These are phyloP conservation scores for Neurospora sp. DNA, from an alignment of 495 filamentous ascomycete species.

Conservation along the genomic window DNA sequence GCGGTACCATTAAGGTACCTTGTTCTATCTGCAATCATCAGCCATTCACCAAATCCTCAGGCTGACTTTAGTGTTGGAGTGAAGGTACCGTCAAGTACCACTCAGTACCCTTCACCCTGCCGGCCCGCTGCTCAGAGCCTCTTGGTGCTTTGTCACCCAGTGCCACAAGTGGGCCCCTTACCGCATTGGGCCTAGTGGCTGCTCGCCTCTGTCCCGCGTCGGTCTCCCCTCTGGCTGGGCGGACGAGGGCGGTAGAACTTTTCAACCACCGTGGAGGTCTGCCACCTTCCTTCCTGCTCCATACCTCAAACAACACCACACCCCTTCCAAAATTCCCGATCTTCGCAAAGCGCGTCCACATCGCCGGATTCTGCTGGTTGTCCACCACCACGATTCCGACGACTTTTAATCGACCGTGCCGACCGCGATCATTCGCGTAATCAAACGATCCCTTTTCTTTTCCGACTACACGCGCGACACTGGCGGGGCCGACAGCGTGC, in stretches of 20 bases:
- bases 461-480: slow-evolving; percentile 12
- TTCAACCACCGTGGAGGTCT: slow-evolving; percentile 17
- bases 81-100: background rate
- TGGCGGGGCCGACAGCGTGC: slow-evolving; percentile 13
- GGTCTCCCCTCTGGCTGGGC: background rate
- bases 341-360: slow-evolving; percentile 31
- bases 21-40: background rate
- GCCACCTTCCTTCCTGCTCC: slow-evolving; percentile 23
- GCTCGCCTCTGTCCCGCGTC: background rate
- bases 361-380: slow-evolving; percentile 17
- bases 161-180: background rate
- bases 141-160: background rate
- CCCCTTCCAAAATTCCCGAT: slow-evolving; percentile 3
- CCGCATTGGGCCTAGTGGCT: background rate
- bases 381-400: slow-evolving; percentile 11
- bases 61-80: background rate
- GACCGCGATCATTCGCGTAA: slow-evolving; percentile 13
- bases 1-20: background rate
- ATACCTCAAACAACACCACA: slow-evolving; percentile 14
- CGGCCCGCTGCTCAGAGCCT: background rate
- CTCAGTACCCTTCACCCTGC: background rate
- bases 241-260: slow-evolving; percentile 16
- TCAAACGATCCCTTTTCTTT: slow-evolving; percentile 6
- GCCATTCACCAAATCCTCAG: background rate
- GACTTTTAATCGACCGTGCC: slow-evolving; percentile 11